Evolutionary conservation across 805 yeast genomes (phyloP).

Genomic region (Ogataea nitratoaversa): DNA sequence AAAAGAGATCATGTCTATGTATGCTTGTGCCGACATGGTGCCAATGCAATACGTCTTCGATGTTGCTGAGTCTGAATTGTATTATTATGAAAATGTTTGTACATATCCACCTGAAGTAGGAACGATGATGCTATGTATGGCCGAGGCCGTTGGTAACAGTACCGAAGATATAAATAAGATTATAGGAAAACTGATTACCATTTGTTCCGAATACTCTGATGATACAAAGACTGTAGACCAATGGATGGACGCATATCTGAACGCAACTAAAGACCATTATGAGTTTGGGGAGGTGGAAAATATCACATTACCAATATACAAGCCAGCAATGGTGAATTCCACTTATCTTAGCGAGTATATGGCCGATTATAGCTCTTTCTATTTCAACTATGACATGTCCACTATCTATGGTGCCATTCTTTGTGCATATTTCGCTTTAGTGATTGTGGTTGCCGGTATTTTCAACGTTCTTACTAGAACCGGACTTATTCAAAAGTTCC

Average conservation of each 20-base stretch:
- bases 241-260: constrained; percentile 16
- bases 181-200: constrained; percentile 1
- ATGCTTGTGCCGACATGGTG: not conserved
- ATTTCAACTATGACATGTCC: constrained; percentile 24
- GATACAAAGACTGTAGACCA: not conserved
- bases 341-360: constrained; percentile 2
- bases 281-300: constrained; percentile 1
- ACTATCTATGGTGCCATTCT: constrained; percentile 33
- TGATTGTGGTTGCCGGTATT: constrained; percentile 34
- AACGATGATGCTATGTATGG: constrained; percentile 11
- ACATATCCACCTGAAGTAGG: constrained; percentile 18
- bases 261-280: constrained; percentile 25
- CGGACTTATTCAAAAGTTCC: constrained; percentile 27
- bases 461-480: constrained; percentile 29
- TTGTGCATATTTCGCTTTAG: constrained; percentile 36
- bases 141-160: constrained; percentile 3
- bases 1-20: not conserved
- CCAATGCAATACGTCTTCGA: not conserved
- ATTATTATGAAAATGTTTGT: constrained; percentile 3
- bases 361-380: constrained; percentile 13
- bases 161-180: constrained; percentile 1
- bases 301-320: constrained; percentile 6
- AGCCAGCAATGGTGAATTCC: constrained; percentile 14
- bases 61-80: not conserved
- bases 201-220: constrained; percentile 3